A percentile compares a stretch with the other conserved stretches of the same genome.
Conservation (phyloP, 352 stramenopile species). For the Phytophthora capsici region DNA sequence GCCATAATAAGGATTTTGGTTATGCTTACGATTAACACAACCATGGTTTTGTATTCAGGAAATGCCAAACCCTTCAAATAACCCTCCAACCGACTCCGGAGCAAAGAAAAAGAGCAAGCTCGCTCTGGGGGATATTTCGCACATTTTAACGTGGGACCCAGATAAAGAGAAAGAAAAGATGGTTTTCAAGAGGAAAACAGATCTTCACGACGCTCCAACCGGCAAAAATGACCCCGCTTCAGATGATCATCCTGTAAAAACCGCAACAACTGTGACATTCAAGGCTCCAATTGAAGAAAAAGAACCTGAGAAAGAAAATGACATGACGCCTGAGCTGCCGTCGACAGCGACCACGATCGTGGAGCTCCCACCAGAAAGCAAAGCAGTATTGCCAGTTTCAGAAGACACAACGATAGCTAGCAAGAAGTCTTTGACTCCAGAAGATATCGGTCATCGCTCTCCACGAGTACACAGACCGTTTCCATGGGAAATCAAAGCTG, state of each 20-base stretch:
- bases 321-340: not conserved
- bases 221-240: not conserved
- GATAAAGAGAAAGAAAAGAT: constrained; percentile 14
- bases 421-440: constrained; percentile 1
- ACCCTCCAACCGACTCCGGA: constrained; percentile 11
- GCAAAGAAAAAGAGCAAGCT: constrained; percentile 24
- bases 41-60: constrained; percentile 8
- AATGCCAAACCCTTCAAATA: constrained; percentile 1
- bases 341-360: not conserved
- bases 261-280: not conserved
- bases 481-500: constrained; percentile 16
- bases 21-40: not conserved
- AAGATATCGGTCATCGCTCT: not conserved
- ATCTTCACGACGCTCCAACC: not conserved
- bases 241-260: constrained; percentile 13
- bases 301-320: constrained; percentile 11
- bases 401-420: not conserved
- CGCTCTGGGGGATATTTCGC: constrained; percentile 28
- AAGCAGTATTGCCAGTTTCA: not conserved
- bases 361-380: not conserved
- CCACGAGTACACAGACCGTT: constrained; percentile 16
- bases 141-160: constrained; percentile 38
- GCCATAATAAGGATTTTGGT: not conserved
- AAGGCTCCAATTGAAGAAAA: constrained; percentile 9
- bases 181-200: constrained; percentile 2